phyloP scores from a whole-genome alignment of 345 rosid species.

The Anacardium occidentale region DNA sequence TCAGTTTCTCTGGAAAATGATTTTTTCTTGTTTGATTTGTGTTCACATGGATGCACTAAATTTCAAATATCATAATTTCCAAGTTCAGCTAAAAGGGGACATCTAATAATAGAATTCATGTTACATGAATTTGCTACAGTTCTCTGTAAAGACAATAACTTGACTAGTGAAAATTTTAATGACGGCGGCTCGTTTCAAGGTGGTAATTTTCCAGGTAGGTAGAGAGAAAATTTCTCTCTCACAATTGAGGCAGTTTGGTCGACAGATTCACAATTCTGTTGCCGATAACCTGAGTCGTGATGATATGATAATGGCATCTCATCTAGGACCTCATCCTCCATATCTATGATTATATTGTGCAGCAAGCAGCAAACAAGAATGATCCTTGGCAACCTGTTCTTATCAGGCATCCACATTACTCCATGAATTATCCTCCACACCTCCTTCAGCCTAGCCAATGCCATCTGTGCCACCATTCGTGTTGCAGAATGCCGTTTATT shows the following conservation, averaged over 20 bases:
- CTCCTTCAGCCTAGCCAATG: slow-evolving; percentile 67
- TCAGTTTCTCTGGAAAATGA: not conserved
- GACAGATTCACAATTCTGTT: slow-evolving; percentile 42
- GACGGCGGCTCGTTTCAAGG: slow-evolving; percentile 20
- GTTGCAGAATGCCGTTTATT: slow-evolving; percentile 59
- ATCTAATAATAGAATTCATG: slow-evolving; percentile 7
- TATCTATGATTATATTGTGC: slow-evolving; percentile 63
- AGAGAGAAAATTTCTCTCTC: slow-evolving; percentile 51
- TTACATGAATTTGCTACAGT: not conserved
- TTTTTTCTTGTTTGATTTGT: not conserved
- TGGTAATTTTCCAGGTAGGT: slow-evolving; percentile 39
- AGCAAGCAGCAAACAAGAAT: slow-evolving; percentile 68
- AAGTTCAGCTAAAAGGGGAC: slow-evolving; percentile 6
- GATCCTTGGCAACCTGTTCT: slow-evolving; percentile 60
- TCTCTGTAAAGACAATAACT: slow-evolving; percentile 5
- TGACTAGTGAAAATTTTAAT: not conserved
- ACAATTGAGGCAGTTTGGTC: slow-evolving; percentile 38
- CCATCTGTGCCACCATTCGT: slow-evolving; percentile 46
- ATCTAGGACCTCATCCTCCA: slow-evolving; percentile 49
- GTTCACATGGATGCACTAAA: not conserved
- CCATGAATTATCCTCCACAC: slow-evolving; percentile 75
- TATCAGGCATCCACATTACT: slow-evolving; percentile 77
- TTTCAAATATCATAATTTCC: not conserved
- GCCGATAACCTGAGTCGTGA: slow-evolving; percentile 53
- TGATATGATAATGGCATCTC: slow-evolving; percentile 42